Conservation (phyloP, 305 asterid genomes). For the Monarda citriodora region DNA sequence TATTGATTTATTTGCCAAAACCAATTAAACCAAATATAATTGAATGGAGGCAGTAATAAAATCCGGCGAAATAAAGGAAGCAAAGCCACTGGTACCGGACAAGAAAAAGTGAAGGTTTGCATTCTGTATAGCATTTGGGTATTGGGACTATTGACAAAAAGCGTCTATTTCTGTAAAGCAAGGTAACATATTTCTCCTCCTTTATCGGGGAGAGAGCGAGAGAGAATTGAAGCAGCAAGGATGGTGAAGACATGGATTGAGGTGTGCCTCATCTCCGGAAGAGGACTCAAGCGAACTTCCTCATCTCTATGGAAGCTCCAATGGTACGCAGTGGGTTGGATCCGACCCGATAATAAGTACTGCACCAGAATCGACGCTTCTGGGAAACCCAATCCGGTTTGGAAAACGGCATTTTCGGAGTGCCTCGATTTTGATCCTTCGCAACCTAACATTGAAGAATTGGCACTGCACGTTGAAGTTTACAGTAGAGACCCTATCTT, state of each 20-base stretch:
- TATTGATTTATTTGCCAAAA: too few species aligned
- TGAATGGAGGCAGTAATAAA: too few species aligned
- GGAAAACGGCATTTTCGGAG: constrained; percentile 64
- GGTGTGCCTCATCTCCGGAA: constrained; percentile 64
- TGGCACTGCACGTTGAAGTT: constrained; percentile 64
- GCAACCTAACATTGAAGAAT: constrained; percentile 19
- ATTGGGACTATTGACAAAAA: too few species aligned
- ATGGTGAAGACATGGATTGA: constrained; percentile 72
- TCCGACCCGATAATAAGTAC: constrained; percentile 58
- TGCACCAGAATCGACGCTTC: constrained; percentile 72
- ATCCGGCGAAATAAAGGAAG: too few species aligned
- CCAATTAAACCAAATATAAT: too few species aligned
- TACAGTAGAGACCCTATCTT: constrained; percentile 74
- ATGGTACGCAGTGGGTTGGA: constrained; percentile 86
- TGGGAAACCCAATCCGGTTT: constrained; percentile 58
- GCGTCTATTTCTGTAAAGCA: too few species aligned
- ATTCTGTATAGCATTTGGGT: too few species aligned
- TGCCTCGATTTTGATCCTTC: background rate
- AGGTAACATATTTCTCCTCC: too few species aligned
- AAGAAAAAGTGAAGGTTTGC: too few species aligned
- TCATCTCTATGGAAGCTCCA: constrained; percentile 64
- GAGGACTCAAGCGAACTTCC: constrained; percentile 51
- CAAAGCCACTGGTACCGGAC: too few species aligned
- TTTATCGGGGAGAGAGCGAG: constrained; percentile 19
- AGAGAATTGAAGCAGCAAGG: constrained; percentile 18